Percentiles rank a stretch among this genome's conserved stretches.
Conservation (phyloP, 2,329 filamentous ascomycete species). For the Aspergillus transmontanensis region DNA sequence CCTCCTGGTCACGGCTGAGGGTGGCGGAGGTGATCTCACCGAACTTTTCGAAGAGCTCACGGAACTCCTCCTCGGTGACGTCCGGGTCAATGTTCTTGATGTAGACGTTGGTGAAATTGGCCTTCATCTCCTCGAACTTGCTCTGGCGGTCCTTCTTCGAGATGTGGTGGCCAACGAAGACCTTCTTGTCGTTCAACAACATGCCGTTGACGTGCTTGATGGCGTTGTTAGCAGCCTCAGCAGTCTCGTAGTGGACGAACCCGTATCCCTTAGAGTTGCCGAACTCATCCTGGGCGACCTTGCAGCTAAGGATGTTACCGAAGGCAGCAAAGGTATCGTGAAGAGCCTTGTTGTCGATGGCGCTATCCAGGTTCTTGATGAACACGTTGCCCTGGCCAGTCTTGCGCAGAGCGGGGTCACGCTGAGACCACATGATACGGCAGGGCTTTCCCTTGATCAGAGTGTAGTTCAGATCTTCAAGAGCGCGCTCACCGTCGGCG, state of each 20-base stretch:
- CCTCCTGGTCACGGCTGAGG: slow-evolving; percentile 82
- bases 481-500: slow-evolving; percentile 91
- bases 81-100: slow-evolving; percentile 95
- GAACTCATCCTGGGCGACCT: slow-evolving; percentile 96
- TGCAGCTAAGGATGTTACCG: slow-evolving; percentile 98
- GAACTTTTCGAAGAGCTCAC: slow-evolving; percentile 84
- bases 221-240: slow-evolving; percentile 91
- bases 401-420: slow-evolving; percentile 97
- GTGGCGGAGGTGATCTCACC: slow-evolving; percentile 96
- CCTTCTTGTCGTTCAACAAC: slow-evolving; percentile 99
- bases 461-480: slow-evolving; percentile 99
- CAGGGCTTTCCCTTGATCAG: slow-evolving; percentile 98
- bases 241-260: slow-evolving; percentile 99
- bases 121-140: slow-evolving; percentile 99
- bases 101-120: slow-evolving; percentile 99
- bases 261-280: slow-evolving; percentile 98
- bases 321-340: slow-evolving; percentile 99
- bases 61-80: slow-evolving; percentile 91
- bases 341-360: slow-evolving; percentile 99
- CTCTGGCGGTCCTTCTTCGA: slow-evolving; percentile 99
- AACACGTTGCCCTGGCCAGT: slow-evolving; percentile 99
- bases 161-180: slow-evolving; percentile 98
- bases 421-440: slow-evolving; percentile 99
- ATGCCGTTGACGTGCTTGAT: slow-evolving; percentile 99
- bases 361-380: slow-evolving; percentile 99